Conservation (phyloP, 2,329 filamentous ascomycete genomes). For the Pseudogymnoascus sp. region DNA sequence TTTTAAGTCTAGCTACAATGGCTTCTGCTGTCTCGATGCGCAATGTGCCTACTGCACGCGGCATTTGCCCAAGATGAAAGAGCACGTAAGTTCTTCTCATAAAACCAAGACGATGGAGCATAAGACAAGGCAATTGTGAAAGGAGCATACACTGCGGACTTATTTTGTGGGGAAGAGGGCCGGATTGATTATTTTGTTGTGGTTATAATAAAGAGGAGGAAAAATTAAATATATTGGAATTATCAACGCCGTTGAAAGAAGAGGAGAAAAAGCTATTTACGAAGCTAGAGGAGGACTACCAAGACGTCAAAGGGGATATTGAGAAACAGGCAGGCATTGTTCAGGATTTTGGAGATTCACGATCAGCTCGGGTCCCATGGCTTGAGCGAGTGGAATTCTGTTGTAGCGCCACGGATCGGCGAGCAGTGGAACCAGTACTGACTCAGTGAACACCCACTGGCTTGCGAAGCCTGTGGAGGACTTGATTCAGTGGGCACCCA, state of each 20-base stretch:
- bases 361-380: slow-evolving; percentile 12
- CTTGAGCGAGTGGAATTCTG: neutral
- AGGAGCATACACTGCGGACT: neutral
- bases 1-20: no score
- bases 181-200: slow-evolving; percentile 11
- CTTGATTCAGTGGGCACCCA: no score
- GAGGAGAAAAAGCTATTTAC: slow-evolving; percentile 11
- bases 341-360: slow-evolving; percentile 10
- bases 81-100: neutral
- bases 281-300: slow-evolving; percentile 11
- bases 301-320: slow-evolving; percentile 10
- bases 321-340: slow-evolving; percentile 11
- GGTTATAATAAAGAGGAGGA: neutral
- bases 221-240: neutral
- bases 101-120: neutral
- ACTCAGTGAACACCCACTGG: no score
- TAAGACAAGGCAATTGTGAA: neutral
- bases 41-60: neutral
- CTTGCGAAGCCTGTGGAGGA: no score
- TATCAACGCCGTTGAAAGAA: neutral
- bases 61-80: neutral
- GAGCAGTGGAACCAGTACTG: no score
- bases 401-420: no score
- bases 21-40: neutral
- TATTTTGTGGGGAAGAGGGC: slow-evolving; percentile 8